Evolutionary conservation across 2,329 filamentous ascomycete species (phyloP), one percentile per base, ranked within the genome.

Genomic region (Phialophora verrucosa): DNA sequence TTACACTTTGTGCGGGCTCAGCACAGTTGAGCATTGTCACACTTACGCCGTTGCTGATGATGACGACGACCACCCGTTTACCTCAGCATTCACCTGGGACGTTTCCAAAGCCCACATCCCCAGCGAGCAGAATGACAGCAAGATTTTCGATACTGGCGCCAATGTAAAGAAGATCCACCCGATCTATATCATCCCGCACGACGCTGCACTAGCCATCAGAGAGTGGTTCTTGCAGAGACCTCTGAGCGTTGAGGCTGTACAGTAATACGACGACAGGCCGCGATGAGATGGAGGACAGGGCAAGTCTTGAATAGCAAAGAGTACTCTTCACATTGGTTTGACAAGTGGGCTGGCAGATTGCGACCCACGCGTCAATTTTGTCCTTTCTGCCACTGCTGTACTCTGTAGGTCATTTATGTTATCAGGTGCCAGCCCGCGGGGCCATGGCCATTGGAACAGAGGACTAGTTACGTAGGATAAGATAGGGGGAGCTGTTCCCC

Each of bases 1-100:
- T 80, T 98, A 98, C 80, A 92, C 93, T 32, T 85, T 98, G 23
- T 89, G 90, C 25, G 94, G 94, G 4, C 83, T 98, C 71, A 95
- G 91, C 77, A 90, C 89, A 61, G 90, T 90, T 27, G 92, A 96
- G 79, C 87, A 97, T 77, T 75, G 79, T 47, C 86, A 85, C 71
- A 78, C 77, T 44, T 84, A 84, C 57, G 59, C 47, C 6, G 29
- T 29, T 1, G 32, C 35, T n/a, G 76, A 77, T 35, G 72, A 74
- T 3, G 72, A 74, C 4, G 71, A 71, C 32, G 69, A 71, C 17
- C 69, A 71, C 17, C 69, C 68, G 5, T 79, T 80, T 59, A 67
- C 75, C 27, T 76, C 76, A 17, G 76, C 77, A 49, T 78, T 80
- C 70, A 74, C 76, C 61, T 79, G 77, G 79, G 75, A 74, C 72